A percentile compares a stretch with the other conserved stretches of the same genome.
phyloP scores from a whole-genome alignment of 257 asterid genomes.

The Solanum ossicruentum region DNA sequence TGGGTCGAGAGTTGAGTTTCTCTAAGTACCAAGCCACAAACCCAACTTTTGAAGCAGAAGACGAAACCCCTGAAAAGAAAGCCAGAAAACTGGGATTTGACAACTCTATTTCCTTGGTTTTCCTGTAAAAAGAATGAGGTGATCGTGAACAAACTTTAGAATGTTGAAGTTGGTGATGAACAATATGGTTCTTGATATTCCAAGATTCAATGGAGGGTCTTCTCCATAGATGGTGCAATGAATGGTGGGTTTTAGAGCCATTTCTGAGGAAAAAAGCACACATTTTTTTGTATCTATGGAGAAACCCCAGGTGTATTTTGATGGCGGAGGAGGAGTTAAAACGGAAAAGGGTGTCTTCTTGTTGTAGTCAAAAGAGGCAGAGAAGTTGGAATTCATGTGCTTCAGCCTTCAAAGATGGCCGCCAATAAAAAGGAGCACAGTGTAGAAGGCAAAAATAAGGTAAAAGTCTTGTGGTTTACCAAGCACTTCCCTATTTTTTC shows the following conservation, averaged over 20 bases:
- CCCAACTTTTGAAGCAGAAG: slow-evolving; percentile 27
- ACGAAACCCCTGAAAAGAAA: slow-evolving; percentile 10
- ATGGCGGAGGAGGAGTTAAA: not conserved
- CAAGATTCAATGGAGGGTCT: not conserved
- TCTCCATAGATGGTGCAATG: not conserved
- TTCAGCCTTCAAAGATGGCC: not conserved
- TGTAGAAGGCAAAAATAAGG: not conserved
- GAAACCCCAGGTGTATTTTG: not conserved
- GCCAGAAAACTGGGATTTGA: slow-evolving; percentile 5
- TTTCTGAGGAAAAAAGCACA: not conserved
- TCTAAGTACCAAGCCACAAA: slow-evolving; percentile 59
- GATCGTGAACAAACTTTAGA: slow-evolving; percentile 23
- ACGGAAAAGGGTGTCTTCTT: not conserved
- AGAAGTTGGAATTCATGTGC: not conserved
- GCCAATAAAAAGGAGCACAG: not conserved
- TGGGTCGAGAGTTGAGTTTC: slow-evolving; percentile 45
- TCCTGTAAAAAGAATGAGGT: slow-evolving; percentile 8
- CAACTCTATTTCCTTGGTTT: slow-evolving; percentile 13
- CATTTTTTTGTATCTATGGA: not conserved
- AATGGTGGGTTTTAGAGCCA: not conserved
- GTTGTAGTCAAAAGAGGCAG: not conserved
- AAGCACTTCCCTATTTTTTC: not conserved
- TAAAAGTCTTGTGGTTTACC: not conserved
- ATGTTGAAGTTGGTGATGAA: slow-evolving; percentile 15
- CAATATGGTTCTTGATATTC: not conserved